Conservation (phyloP, 176 grass and related monocot genomes). For the Alopecurus myosuroides region DNA sequence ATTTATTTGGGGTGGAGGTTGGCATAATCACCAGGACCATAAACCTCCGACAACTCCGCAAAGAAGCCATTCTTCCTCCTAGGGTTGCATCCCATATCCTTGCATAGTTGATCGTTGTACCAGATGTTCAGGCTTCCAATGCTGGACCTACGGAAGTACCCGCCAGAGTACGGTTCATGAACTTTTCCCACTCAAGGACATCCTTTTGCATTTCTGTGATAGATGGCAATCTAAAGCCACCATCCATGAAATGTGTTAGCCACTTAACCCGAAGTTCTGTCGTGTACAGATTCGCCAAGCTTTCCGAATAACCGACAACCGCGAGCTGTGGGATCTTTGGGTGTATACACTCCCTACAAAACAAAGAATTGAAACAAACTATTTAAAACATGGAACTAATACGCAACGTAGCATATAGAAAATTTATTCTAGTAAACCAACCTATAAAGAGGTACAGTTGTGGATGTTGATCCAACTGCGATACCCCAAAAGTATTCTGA, state of each 20-base stretch:
- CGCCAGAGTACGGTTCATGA: slow-evolving; percentile 42
- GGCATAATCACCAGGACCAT: slow-evolving; percentile 46
- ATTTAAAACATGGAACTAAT: no score
- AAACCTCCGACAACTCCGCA: slow-evolving; percentile 26
- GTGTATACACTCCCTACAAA: slow-evolving; percentile 55
- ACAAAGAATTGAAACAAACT: no score
- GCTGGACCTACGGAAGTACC: slow-evolving; percentile 44
- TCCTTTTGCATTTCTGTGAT: slow-evolving; percentile 36
- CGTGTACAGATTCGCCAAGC: slow-evolving; percentile 52
- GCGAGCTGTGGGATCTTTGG: slow-evolving; percentile 56
- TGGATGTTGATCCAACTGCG: slow-evolving; percentile 17
- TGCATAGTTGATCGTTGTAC: slow-evolving; percentile 58
- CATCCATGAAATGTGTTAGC: slow-evolving; percentile 46
- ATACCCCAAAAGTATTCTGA: slow-evolving; percentile 29
- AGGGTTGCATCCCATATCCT: slow-evolving; percentile 49
- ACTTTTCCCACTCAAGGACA: slow-evolving; percentile 45
- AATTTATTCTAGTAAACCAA: no score
- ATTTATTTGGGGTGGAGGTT: no score
- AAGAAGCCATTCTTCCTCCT: slow-evolving; percentile 52
- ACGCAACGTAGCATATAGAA: no score
- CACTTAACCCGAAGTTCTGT: slow-evolving; percentile 43
- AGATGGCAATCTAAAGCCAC: slow-evolving; percentile 41
- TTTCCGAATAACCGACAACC: slow-evolving; percentile 49
- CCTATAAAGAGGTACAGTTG: slow-evolving; percentile 49
- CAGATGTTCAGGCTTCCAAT: slow-evolving; percentile 35